Evolutionary conservation across 495 filamentous ascomycete genomes (phyloP).

Genomic region (Pyronema omphalodes): DNA sequence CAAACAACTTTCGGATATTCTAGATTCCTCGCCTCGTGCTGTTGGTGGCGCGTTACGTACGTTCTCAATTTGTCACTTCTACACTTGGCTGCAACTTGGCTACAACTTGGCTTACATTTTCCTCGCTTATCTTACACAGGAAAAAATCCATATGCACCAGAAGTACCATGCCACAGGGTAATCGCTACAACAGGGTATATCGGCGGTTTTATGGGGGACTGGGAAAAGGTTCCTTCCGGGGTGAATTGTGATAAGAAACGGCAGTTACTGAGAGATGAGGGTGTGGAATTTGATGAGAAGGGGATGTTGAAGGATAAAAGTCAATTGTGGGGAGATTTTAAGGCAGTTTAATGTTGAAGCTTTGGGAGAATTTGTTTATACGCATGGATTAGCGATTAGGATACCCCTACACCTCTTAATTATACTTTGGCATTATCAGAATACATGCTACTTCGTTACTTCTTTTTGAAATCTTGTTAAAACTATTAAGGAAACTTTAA

Average conservation of each 20-base stretch:
- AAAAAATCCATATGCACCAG: constrained; percentile 49
- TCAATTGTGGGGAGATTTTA: constrained; percentile 29
- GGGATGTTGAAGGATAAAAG: constrained; percentile 27
- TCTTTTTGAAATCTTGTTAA: too few species aligned
- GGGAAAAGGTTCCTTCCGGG: constrained; percentile 31
- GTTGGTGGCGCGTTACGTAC: constrained; percentile 57
- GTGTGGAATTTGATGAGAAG: constrained; percentile 31
- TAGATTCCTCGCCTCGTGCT: constrained; percentile 54
- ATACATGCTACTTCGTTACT: too few species aligned
- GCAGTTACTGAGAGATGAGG: constrained; percentile 30
- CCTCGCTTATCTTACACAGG: not conserved
- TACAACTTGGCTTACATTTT: too few species aligned
- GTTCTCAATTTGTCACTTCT: not conserved
- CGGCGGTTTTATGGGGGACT: constrained; percentile 32
- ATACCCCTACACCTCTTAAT: too few species aligned
- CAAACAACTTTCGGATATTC: constrained; percentile 44
- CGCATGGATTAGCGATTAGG: too few species aligned
- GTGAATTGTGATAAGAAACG: constrained; percentile 31
- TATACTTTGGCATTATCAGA: too few species aligned
- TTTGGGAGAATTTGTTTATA: too few species aligned
- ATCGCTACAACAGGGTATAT: constrained; percentile 33
- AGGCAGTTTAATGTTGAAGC: not conserved
- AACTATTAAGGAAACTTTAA: too few species aligned
- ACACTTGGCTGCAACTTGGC: not conserved
- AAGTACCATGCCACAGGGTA: constrained; percentile 32